These are phyloP conservation scores for Debaryomyces hansenii DNA, from an alignment of 805 yeast genomes.

Conservation along the genomic window DNA sequence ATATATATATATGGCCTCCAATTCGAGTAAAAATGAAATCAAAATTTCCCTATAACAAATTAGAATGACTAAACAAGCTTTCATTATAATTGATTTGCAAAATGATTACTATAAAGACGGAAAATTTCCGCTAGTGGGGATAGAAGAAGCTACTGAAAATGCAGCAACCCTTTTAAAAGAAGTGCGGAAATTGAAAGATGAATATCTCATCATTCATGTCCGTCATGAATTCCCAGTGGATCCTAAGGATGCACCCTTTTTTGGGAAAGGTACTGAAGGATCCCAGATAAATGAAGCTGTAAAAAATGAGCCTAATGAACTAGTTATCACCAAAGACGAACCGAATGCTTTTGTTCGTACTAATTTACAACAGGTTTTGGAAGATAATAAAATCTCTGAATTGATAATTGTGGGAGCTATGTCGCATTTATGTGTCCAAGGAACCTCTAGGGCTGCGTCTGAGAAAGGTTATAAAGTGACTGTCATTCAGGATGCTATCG, in stretches of 20 bases:
- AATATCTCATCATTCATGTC: background rate
- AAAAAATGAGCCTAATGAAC: background rate
- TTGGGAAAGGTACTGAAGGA: constrained; percentile 1
- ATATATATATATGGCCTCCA: no score
- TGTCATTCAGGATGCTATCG: constrained; percentile 35
- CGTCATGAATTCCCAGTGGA: constrained; percentile 2
- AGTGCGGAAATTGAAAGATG: background rate
- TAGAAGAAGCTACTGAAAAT: constrained; percentile 1
- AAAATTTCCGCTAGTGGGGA: background rate
- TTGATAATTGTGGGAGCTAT: constrained; percentile 1
- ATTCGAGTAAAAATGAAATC: no score
- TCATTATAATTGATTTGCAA: no score
- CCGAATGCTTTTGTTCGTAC: background rate
- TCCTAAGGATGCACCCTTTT: constrained; percentile 2
- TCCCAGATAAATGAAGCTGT: background rate
- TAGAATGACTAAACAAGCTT: no score
- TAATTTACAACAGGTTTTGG: background rate
- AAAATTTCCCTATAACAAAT: no score
- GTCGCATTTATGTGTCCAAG: background rate
- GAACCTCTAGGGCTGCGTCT: constrained; percentile 1
- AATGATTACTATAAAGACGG: no score
- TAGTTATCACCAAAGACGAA: background rate
- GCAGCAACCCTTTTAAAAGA: background rate
- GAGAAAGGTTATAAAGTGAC: constrained; percentile 12
- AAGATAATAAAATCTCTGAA: background rate